phyloP scores from a whole-genome alignment of 768 basidiomycete species.

The Boletus pseudo-olivaceus region DNA sequence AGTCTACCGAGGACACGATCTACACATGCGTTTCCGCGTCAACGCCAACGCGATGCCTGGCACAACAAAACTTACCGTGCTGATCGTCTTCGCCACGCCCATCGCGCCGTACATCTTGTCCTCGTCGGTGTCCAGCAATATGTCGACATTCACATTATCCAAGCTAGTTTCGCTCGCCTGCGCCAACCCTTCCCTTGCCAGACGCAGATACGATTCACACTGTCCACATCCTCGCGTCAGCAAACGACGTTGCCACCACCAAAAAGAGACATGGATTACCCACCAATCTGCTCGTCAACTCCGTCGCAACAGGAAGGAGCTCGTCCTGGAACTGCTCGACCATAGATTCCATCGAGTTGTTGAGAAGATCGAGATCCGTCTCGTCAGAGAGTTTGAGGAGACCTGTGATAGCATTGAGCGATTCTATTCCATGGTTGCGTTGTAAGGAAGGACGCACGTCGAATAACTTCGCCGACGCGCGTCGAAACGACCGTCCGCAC shows the following conservation, averaged over 20 bases:
- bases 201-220: slow-evolving; percentile 81
- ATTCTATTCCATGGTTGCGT: background rate
- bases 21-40: slow-evolving; percentile 28
- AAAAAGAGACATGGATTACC: slow-evolving; percentile 22
- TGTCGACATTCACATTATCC: slow-evolving; percentile 53
- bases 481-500: slow-evolving; percentile 69
- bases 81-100: slow-evolving; percentile 83
- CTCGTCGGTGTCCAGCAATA: slow-evolving; percentile 60
- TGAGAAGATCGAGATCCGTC: slow-evolving; percentile 83
- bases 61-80: slow-evolving; percentile 49
- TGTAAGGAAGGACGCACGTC: slow-evolving; percentile 45
- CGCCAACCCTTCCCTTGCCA: slow-evolving; percentile 63
- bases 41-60: background rate
- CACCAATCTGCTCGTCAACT: slow-evolving; percentile 74
- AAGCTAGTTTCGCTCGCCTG: slow-evolving; percentile 48
- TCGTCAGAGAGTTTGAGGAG: slow-evolving; percentile 89
- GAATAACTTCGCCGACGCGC: slow-evolving; percentile 82
- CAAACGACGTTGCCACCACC: background rate
- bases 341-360: slow-evolving; percentile 80
- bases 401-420: slow-evolving; percentile 40
- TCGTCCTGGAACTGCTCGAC: slow-evolving; percentile 83
- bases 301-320: slow-evolving; percentile 79
- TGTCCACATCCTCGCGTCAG: slow-evolving; percentile 24
- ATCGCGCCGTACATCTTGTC: slow-evolving; percentile 87
- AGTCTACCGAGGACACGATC: slow-evolving; percentile 74